Conservation (phyloP, 1,284 basidiomycete genomes). For the Ustilago nuda region DNA sequence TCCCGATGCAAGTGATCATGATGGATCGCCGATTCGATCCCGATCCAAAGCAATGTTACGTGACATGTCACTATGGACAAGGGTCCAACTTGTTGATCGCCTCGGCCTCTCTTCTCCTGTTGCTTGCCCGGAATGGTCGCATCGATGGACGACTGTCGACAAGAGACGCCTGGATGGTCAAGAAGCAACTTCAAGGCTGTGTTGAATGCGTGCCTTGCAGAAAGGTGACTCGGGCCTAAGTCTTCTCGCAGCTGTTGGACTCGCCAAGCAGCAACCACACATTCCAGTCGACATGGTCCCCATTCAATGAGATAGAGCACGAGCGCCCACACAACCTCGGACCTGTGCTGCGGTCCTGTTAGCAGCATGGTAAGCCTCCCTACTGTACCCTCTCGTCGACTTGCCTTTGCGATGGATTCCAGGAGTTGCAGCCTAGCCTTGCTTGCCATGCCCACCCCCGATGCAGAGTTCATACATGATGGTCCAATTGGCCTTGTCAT, state of each 20-base stretch:
- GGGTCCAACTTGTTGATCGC: constrained; percentile 9
- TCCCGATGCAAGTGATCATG: neutral
- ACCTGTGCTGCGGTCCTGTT: neutral
- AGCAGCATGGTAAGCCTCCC: neutral
- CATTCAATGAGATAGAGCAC: neutral
- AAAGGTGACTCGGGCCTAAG: neutral
- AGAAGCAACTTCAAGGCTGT: neutral
- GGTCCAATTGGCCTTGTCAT: neutral
- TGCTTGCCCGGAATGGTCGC: too few species aligned
- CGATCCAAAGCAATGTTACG: neutral
- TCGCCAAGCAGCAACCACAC: constrained; percentile 4
- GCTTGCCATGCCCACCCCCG: neutral
- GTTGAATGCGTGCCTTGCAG: constrained; percentile 36
- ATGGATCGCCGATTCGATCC: neutral
- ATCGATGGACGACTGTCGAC: too few species aligned
- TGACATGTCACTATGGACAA: constrained; percentile 36
- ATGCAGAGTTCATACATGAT: neutral
- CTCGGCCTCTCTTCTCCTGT: neutral
- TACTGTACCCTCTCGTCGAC: neutral
- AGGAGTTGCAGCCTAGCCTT: neutral
- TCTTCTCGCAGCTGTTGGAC: neutral
- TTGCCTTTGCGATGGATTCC: neutral
- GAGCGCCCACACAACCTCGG: neutral
- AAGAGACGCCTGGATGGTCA: too few species aligned
- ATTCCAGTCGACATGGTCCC: constrained; percentile 5